A percentile compares a stretch with the other conserved stretches of the same genome.
These are phyloP conservation scores for Stereum hirsutum DNA, from an alignment of 1,284 basidiomycete species.

Conservation along the genomic window DNA sequence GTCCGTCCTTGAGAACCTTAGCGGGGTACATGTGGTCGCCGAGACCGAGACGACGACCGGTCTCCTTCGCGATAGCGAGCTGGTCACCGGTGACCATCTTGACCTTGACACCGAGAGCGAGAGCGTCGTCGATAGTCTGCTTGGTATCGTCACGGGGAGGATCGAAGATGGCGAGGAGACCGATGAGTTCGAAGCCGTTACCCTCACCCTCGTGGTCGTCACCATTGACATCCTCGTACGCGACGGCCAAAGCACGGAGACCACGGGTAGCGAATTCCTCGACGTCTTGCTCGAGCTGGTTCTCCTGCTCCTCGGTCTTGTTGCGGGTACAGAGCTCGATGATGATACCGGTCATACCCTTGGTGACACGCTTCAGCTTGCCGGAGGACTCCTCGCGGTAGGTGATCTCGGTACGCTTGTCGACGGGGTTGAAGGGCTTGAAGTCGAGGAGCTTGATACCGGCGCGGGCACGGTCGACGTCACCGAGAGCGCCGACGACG, in stretches of 20 bases:
- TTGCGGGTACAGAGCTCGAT: slow-evolving; percentile 94
- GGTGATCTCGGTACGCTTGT: slow-evolving; percentile 98
- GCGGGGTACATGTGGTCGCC: slow-evolving; percentile 97
- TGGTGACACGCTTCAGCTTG: slow-evolving; percentile 96
- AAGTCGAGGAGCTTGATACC: slow-evolving; percentile 97
- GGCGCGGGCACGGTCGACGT: slow-evolving; percentile 67
- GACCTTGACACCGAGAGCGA: slow-evolving; percentile 93
- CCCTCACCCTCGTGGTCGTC: slow-evolving; percentile 78
- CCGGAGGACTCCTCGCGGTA: slow-evolving; percentile 91
- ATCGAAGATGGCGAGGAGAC: slow-evolving; percentile 96
- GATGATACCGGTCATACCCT: slow-evolving; percentile 98
- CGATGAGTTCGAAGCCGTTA: slow-evolving; percentile 95
- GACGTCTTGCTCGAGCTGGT: slow-evolving; percentile 88
- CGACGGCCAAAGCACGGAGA: slow-evolving; percentile 96
- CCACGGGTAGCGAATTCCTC: slow-evolving; percentile 94
- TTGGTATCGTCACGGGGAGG: slow-evolving; percentile 98
- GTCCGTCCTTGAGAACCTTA: slow-evolving; percentile 91
- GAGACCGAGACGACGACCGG: slow-evolving; percentile 91
- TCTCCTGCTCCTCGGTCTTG: slow-evolving; percentile 90
- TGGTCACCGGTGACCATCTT: slow-evolving; percentile 99
- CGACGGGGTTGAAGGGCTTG: slow-evolving; percentile 99
- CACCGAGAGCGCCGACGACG: slow-evolving; percentile 76
- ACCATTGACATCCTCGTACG: slow-evolving; percentile 88
- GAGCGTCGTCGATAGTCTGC: slow-evolving; percentile 96
- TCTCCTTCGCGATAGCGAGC: slow-evolving; percentile 99